Percentiles rank a stretch among this genome's conserved stretches.
phyloP scores from a whole-genome alignment of 1,284 basidiomycete species.

The Ceraceosorus guamensis region DNA sequence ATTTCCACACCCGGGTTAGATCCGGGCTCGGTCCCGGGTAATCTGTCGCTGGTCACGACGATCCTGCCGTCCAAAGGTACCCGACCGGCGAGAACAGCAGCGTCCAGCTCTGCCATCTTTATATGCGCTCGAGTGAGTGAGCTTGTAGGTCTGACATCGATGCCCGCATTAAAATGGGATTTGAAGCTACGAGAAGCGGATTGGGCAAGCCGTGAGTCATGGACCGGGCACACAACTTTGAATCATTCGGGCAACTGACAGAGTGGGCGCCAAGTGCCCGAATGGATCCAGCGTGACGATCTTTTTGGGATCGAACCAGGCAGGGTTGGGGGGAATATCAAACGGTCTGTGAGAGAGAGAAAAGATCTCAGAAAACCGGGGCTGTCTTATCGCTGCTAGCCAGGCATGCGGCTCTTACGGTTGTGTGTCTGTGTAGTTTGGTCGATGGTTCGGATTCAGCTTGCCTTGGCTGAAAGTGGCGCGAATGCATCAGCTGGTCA shows the following conservation, averaged over 20 bases:
- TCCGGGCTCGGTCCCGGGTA: slow-evolving; percentile 25
- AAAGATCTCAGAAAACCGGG: too few relatives aligned
- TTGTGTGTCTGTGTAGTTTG: slow-evolving; percentile 69
- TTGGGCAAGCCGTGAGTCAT: too few relatives aligned
- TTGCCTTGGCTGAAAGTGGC: slow-evolving; percentile 60
- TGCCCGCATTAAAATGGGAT: slow-evolving; percentile 47
- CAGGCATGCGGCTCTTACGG: too few relatives aligned
- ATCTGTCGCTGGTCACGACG: slow-evolving; percentile 43
- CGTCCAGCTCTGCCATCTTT: slow-evolving; percentile 86
- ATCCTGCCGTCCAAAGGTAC: slow-evolving; percentile 75
- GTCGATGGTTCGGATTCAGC: slow-evolving; percentile 61
- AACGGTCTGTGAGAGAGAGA: too few relatives aligned
- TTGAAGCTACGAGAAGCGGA: too few relatives aligned
- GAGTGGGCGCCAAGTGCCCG: slow-evolving; percentile 78
- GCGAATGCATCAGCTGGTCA: too few relatives aligned
- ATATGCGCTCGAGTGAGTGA: slow-evolving; percentile 76
- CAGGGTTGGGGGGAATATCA: slow-evolving; percentile 67
- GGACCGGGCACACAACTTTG: too few relatives aligned
- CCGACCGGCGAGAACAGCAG: slow-evolving; percentile 63
- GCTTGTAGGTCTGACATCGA: slow-evolving; percentile 33
- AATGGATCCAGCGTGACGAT: slow-evolving; percentile 93
- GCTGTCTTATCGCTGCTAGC: too few relatives aligned
- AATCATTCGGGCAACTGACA: too few relatives aligned
- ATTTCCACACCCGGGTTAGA: slow-evolving; percentile 76
- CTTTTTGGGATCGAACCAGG: slow-evolving; percentile 73